Conservation (phyloP, 1,284 basidiomycete genomes). For the Phellopilus nigrolimitatus region DNA sequence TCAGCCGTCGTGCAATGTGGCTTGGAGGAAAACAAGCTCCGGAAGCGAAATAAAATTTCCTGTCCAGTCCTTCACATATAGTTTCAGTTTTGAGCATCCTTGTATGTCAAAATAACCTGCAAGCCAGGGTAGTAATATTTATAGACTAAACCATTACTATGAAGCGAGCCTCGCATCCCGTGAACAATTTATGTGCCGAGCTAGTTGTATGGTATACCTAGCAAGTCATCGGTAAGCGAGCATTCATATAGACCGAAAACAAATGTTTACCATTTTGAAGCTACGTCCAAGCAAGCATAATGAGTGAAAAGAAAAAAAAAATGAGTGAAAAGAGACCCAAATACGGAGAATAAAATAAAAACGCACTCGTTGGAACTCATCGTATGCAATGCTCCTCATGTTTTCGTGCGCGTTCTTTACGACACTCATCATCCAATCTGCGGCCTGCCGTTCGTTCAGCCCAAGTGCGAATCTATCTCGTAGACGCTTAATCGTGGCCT, state of each 20-base stretch:
- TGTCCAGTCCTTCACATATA: too few species aligned
- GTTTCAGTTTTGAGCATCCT: too few species aligned
- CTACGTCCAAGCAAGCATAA: conserved; percentile 33
- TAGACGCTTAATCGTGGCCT: conserved; percentile 83
- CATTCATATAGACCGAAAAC: conserved; percentile 16
- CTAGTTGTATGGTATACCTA: conserved; percentile 53
- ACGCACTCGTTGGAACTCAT: conserved; percentile 83
- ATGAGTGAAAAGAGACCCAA: not conserved
- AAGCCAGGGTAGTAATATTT: too few species aligned
- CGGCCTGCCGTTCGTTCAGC: conserved; percentile 85
- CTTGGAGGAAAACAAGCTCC: too few species aligned
- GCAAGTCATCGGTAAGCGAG: conserved; percentile 3
- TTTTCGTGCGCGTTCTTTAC: conserved; percentile 95
- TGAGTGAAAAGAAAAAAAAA: not conserved
- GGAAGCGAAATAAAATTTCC: too few species aligned
- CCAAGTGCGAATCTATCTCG: conserved; percentile 84
- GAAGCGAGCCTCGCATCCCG: too few species aligned
- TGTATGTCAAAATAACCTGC: too few species aligned
- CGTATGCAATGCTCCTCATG: conserved; percentile 85
- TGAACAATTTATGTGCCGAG: not conserved
- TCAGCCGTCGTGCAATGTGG: too few species aligned
- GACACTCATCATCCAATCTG: conserved; percentile 86
- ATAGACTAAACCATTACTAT: too few species aligned
- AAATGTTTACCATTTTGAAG: conserved; percentile 54
- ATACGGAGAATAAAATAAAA: not conserved